Evolutionary conservation across 139 green algal genomes (phyloP).

Genomic region (Closterium sp.): DNA sequence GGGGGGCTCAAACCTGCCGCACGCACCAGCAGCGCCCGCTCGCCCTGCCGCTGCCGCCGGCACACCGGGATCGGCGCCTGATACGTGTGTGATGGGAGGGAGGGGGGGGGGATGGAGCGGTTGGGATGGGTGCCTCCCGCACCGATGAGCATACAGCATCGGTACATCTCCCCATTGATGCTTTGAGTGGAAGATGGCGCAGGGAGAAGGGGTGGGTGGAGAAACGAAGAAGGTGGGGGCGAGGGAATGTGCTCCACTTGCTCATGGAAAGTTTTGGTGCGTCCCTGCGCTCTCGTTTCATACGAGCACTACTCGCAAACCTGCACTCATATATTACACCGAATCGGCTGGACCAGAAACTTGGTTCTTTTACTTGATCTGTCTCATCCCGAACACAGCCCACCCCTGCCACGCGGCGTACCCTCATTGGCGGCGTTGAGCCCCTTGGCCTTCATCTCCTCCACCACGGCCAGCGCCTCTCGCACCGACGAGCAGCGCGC

Average conservation of each 20-base stretch:
- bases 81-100: conserved; percentile 20
- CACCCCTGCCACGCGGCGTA: not conserved
- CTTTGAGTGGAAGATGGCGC: no score
- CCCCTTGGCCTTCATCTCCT: conserved; percentile 42
- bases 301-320: no score
- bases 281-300: no score
- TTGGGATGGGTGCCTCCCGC: no score
- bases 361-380: not conserved
- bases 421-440: conserved; percentile 34
- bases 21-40: conserved; percentile 31
- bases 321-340: no score
- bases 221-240: no score
- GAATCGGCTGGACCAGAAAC: not conserved
- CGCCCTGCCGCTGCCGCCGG: conserved; percentile 29
- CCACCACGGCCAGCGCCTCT: conserved; percentile 32
- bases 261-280: not conserved
- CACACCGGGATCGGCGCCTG: conserved; percentile 31
- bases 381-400: not conserved
- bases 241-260: not conserved
- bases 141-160: no score
- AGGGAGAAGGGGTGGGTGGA: no score
- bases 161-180: no score
- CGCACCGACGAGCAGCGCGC: not conserved
- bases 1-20: no score
- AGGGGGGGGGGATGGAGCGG: no score